These are phyloP conservation scores for Thermothielavioides terrestris DNA, from an alignment of 495 filamentous ascomycete genomes.

Conservation along the genomic window DNA sequence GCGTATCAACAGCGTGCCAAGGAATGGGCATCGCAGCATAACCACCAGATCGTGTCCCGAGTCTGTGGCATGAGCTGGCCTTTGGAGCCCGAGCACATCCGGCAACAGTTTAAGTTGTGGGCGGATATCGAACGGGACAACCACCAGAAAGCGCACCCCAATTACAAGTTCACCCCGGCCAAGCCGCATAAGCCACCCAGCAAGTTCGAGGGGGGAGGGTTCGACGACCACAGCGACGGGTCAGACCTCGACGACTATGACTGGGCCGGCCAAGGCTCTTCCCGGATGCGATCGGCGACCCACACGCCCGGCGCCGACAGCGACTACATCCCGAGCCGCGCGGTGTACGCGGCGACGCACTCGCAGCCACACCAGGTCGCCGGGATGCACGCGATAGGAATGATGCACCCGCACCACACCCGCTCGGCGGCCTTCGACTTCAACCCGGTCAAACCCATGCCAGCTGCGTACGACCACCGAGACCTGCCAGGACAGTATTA, in stretches of 20 bases:
- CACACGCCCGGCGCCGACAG: conserved; percentile 24
- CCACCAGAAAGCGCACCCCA: conserved; percentile 77
- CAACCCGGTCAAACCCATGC: conserved; percentile 53
- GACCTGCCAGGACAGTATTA: conserved; percentile 53
- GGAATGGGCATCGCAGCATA: conserved; percentile 72
- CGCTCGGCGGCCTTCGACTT: conserved; percentile 50
- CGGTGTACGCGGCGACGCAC: conserved; percentile 20
- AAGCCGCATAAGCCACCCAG: conserved; percentile 51
- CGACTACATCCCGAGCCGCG: conserved; percentile 28
- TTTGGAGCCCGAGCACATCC: conserved; percentile 61
- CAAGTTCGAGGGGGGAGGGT: conserved; percentile 30
- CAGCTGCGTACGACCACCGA: conserved; percentile 45
- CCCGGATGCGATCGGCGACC: conserved; percentile 24
- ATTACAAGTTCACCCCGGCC: conserved; percentile 89
- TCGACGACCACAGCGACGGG: conserved; percentile 28
- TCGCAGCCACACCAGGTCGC: conserved; percentile 16
- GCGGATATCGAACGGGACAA: conserved; percentile 77
- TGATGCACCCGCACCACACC: conserved; percentile 33
- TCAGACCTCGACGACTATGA: conserved; percentile 32
- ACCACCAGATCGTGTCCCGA: conserved; percentile 87
- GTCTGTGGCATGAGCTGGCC: conserved; percentile 81
- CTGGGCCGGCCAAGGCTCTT: conserved; percentile 19
- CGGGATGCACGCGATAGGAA: conserved; percentile 23
- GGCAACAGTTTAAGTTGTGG: conserved; percentile 71
- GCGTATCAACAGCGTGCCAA: conserved; percentile 85